Base-by-base conservation (phyloP, 2,329 filamentous ascomycete genomes). In the Xylaria sp. region DNA sequence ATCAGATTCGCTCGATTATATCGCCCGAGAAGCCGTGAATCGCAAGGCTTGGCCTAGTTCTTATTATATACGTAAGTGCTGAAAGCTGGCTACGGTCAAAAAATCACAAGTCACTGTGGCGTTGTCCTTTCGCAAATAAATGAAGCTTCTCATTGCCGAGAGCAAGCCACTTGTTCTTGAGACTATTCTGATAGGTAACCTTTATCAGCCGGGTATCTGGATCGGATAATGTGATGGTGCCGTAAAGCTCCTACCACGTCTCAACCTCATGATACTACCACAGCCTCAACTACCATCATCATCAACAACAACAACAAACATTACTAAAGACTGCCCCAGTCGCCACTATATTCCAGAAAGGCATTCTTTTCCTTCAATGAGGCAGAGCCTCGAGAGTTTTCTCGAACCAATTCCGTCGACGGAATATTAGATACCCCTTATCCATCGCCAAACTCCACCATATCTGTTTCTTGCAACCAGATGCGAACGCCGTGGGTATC, bases 401-500 rank as follows among this genome's bases (percentile, higher is more conserved):
- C 32, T 32, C 18, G 25, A 56, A 59, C 53, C 53, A 39, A 48
- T 36, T 53, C 56, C n/a, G 10, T 28, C 20, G 23, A 30, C 30
- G 7, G 53, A 28, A 48, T 30, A 30, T 36, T 67, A 13, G 5
- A 63, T 59, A 48, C 13, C 60, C 36, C 62, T 48, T 41, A 60
- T 53, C 60, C 57, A 28, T 61, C 41, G 45, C 56, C 36, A 53
- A 66, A 64, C 56, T 63, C 61, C 58, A 58, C 41, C 9, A 36
- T 41, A 28, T 53, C 13, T 63, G 36, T 64, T 58, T 50, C 28
- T 52, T 61, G 46, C 32, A 67, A 62, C 41, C 39, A 30, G 50
- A 61, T 61, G 59, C 61, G 63, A 69, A 71, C 69, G 67, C 69
- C 69, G 20, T 60, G 69, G 69, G 69, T 71, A 71, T 70, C 69